These are phyloP conservation scores for Lasiosphaeriaceae sp. DNA, from an alignment of 495 filamentous ascomycete genomes.

Conservation along the genomic window DNA sequence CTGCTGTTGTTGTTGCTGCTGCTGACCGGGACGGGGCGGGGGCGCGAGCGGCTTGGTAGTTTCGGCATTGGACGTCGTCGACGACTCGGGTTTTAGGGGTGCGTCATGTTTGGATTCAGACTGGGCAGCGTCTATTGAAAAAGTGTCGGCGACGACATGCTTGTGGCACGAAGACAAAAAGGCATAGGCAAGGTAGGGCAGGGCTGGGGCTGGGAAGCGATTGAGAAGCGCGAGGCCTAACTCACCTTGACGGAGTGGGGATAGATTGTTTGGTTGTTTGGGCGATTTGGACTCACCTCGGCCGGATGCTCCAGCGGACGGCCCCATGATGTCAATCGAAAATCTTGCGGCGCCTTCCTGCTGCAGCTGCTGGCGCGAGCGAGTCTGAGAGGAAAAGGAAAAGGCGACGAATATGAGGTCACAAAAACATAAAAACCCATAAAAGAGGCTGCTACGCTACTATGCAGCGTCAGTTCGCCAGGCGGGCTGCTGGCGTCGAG, in stretches of 20 bases:
- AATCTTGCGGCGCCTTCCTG: constrained; percentile 26
- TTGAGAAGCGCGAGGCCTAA: not conserved
- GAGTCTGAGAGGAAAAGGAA: constrained; percentile 11
- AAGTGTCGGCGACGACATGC: constrained; percentile 23
- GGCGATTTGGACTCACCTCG: constrained; percentile 35
- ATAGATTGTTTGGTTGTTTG: constrained; percentile 29
- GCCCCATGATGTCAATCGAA: constrained; percentile 40
- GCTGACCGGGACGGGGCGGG: constrained; percentile 67
- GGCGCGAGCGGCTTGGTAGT: constrained; percentile 64
- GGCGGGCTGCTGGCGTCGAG: constrained; percentile 13
- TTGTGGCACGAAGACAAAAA: not conserved
- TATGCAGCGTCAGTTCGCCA: constrained; percentile 22
- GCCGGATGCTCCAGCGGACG: constrained; percentile 30
- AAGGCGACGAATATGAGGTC: constrained; percentile 29
- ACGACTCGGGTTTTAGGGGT: constrained; percentile 32
- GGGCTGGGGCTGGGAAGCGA: not conserved
- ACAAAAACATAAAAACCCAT: constrained; percentile 22
- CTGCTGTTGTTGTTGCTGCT: constrained; percentile 36
- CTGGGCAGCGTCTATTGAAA: constrained; percentile 17
- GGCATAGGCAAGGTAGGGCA: constrained; percentile 9
- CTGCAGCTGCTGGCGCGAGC: constrained; percentile 19
- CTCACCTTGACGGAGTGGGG: constrained; percentile 34
- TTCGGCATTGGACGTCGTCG: constrained; percentile 35
- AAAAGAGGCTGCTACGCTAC: constrained; percentile 24
- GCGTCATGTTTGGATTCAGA: constrained; percentile 37